Conservation (phyloP, 306 rosid species). For the Fragaria vesca region DNA sequence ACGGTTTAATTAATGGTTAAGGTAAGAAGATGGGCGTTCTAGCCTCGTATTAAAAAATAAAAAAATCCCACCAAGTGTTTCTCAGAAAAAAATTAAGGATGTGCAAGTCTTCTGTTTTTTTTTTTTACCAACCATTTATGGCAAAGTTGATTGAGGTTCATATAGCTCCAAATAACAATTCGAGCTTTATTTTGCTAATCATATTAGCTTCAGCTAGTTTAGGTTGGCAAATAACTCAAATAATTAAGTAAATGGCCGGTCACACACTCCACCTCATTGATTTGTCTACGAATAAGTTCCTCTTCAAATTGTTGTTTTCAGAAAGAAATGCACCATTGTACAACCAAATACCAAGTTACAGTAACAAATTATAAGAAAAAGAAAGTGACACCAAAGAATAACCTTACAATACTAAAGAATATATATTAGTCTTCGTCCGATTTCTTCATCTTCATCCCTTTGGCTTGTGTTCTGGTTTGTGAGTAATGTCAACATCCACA, state of each 20-base stretch:
- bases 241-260: not conserved
- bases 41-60: no score
- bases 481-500: constrained; percentile 73
- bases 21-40: no score
- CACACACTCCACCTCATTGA: not conserved
- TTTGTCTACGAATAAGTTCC: not conserved
- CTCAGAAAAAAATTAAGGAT: no score
- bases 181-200: not conserved
- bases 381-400: not conserved
- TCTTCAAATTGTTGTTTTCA: not conserved
- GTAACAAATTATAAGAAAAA: not conserved
- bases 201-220: not conserved
- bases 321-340: not conserved
- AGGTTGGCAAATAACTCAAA: not conserved
- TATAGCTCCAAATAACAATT: not conserved
- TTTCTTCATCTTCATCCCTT: constrained; percentile 18
- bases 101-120: no score
- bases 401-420: not conserved
- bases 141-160: not conserved
- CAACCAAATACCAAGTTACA: not conserved
- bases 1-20: no score
- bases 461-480: constrained; percentile 68
- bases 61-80: no score
- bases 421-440: not conserved
- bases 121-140: not conserved